Evolutionary conservation across 1,139 yeast genomes (phyloP).

Genomic region (Taiozyma sp.): DNA sequence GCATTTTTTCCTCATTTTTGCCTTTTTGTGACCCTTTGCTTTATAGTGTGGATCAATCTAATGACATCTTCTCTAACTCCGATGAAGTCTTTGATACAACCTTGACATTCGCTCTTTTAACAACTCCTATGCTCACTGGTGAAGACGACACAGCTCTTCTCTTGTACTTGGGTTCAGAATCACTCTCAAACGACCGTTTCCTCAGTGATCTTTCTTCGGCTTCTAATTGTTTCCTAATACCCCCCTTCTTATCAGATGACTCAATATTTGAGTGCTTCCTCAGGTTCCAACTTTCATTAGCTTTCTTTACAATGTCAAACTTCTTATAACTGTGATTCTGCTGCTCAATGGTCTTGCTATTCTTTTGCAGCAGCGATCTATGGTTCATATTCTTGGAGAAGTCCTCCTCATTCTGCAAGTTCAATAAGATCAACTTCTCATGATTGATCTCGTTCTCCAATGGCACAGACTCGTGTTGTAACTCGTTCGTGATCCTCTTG

Average conservation of each 20-base stretch:
- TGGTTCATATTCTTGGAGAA: conserved; percentile 8
- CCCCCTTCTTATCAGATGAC: not conserved
- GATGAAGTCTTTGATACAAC: conserved; percentile 24
- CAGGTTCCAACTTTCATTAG: conserved; percentile 24
- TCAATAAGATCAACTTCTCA: conserved; percentile 21
- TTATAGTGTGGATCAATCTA: conserved; percentile 14
- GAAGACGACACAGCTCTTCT: conserved; percentile 25
- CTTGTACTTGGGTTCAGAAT: conserved; percentile 9
- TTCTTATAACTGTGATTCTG: conserved; percentile 11
- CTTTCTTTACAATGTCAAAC: conserved; percentile 21
- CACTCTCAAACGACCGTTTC: conserved; percentile 20
- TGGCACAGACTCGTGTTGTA: conserved; percentile 19
- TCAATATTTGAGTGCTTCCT: conserved; percentile 12
- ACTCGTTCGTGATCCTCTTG: conserved; percentile 18
- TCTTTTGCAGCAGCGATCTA: conserved; percentile 6
- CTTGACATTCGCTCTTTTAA: conserved; percentile 17
- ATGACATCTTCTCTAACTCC: conserved; percentile 22
- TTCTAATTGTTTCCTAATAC: not conserved
- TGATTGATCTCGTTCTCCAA: conserved; percentile 21
- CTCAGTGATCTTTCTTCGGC: conserved; percentile 6
- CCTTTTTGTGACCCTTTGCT: no score
- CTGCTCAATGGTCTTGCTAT: conserved; percentile 2
- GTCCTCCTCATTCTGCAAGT: conserved; percentile 19
- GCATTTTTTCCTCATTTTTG: no score
- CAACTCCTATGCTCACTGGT: conserved; percentile 16